Evolutionary conservation across 2,329 filamentous ascomycete genomes (phyloP), one percentile per base, ranked within the genome.

Genomic region (Alternaria brassicae): DNA sequence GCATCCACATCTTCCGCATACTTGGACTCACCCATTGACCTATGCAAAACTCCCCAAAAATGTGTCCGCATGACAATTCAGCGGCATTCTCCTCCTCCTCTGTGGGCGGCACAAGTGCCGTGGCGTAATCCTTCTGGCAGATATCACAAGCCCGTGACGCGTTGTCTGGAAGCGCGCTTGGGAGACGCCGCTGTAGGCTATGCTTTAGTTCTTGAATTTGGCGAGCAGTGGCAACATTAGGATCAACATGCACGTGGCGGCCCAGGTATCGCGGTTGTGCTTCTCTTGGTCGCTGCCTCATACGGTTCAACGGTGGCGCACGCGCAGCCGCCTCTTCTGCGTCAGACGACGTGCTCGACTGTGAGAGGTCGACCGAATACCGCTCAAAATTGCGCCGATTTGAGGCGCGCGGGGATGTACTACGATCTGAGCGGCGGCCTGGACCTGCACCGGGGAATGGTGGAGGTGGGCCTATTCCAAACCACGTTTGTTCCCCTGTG

Each of bases 31-130:
- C 72, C 73, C 75, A 78, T 59, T 71, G 69, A 42, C 69, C 66
- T 42, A 78, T 71, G 64, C 75, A 78, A 23, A 68, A 71, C 49
- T 78, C 74, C 3, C 75, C 75, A 61, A 78, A 78, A 5, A 61
- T 48, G 42, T 78, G 75, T 28, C 75, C 75, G 57, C 75, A 78
- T 6, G 74, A 60, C 3, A 78, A 68, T 51, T 73, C 66, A n/a
- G 77, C 59, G 2, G 74, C 74, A 30, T 75, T 61, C 49, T 78
- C 75, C 21, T 70, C 65, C 2, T 76, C 70, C 45, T 77, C 75
- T 3, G 60, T 64, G 3, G 74, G 69, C 23, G 67, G 15, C 13
- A 74, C 72, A 47, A 66, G 56, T 25, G 59, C 68, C 25, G 50
- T 47, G 3, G 74, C 72, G 34, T 75, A 78, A 30, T 77, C 75